Conservation (phyloP, 1,284 basidiomycete genomes). For the Phellinidium pouzarii region DNA sequence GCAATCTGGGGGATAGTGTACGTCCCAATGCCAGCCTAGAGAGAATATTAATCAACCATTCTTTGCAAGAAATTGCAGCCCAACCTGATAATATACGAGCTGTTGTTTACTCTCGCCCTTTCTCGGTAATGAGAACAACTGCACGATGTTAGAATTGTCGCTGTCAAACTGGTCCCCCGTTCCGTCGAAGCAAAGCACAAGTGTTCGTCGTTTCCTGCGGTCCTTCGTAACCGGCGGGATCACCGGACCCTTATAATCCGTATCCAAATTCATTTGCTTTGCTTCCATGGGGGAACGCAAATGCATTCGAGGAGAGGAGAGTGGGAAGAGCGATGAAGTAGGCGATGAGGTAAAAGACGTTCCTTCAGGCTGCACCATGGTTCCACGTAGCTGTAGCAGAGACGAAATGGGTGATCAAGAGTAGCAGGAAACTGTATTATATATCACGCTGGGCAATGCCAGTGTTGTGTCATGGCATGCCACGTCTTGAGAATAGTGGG, state of each 20-base stretch:
- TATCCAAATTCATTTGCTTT: constrained; percentile 7
- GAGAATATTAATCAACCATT: neutral
- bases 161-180: constrained; percentile 24
- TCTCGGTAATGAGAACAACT: constrained; percentile 44
- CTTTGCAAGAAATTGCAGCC: constrained; percentile 2
- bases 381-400: neutral
- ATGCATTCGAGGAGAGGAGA: neutral
- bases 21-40: constrained; percentile 26
- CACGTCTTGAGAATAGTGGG: too few species aligned
- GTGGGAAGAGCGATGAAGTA: neutral
- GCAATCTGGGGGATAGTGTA: constrained; percentile 22
- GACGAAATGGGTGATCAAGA: neutral
- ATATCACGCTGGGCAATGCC: too few species aligned
- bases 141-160: constrained; percentile 42
- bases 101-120: constrained; percentile 46
- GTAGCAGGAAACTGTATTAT: too few species aligned
- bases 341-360: neutral
- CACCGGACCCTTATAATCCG: constrained; percentile 14
- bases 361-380: neutral
- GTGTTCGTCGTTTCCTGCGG: constrained; percentile 11
- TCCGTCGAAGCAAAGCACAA: constrained; percentile 24
- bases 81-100: constrained; percentile 58
- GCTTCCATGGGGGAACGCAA: neutral
- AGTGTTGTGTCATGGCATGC: too few species aligned
- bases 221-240: constrained; percentile 14